Base-by-base conservation (phyloP, 2,329 filamentous ascomycete genomes). In the Xylaria sp. region DNA sequence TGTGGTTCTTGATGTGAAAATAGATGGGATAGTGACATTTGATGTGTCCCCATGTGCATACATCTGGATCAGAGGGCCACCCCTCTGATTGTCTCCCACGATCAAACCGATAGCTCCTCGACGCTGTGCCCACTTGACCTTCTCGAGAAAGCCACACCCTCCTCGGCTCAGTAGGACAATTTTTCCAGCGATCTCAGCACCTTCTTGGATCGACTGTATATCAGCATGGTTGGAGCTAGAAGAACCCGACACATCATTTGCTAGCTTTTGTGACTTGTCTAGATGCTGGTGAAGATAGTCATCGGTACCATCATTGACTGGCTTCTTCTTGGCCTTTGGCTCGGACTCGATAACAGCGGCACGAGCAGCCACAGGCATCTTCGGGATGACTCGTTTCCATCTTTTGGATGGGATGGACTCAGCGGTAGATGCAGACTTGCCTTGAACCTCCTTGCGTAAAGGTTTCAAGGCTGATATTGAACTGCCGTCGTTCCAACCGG, bases 1-100 rank as follows among this genome's bases (percentile, higher is more conserved):
- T 0, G 95, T 98, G 0, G 94, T 98, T 74, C 96, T 90, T 0
- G 95, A 97, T 0, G 96, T 98, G 80, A 99, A 99, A 10, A 98
- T 86, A 0, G 96, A 93, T 1, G 96, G 94, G 63, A 99, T 97
- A 0, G 93, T 93, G 72, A 98, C 88, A 76, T 97, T 97, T 40
- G 94, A 97, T 3, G 95, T 97, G 77, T 98, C 94, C 44, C 95
- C 96, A 76, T 93, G 90, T n/a, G 96, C 96, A 79, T 97, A 98
- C 96, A 99, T 99, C 74, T 97, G 96, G 59, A 98, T 93, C 69
- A 99, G 83, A 42, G 92, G 92, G 4, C 94, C 94, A 53, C 95
- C 95, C 69, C 93, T 92, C 66, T 93, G 91, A 79, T 97, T 92
- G 79, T 99, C 96, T 31, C 96, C 96, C 3, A 99, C 94, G 72